Evolutionary conservation across 164 flowering plant genomes (phyloP).

Genomic region (Piper longum): DNA sequence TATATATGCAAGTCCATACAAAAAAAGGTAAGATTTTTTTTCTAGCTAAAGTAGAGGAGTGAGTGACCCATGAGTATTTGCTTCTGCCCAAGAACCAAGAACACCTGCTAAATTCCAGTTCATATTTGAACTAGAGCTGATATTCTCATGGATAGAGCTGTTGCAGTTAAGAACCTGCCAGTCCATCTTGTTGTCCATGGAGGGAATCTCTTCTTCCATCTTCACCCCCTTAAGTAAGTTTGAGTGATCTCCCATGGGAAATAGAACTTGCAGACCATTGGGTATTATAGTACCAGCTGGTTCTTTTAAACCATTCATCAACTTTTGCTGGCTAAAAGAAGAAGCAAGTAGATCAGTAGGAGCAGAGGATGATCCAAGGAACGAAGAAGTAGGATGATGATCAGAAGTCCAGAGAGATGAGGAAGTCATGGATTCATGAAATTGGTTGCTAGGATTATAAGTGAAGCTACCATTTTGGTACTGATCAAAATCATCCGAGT

Average conservation of each 20-base stretch:
- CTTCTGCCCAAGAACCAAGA: constrained; percentile 17
- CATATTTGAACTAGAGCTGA: constrained; percentile 30
- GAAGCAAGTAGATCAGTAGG: constrained; percentile 19
- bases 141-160: constrained; percentile 23
- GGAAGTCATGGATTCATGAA: constrained; percentile 19
- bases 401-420: constrained; percentile 16
- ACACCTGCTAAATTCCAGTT: constrained; percentile 24
- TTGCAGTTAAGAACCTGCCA: constrained; percentile 12
- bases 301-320: constrained; percentile 13
- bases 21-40: not conserved
- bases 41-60: constrained; percentile 16
- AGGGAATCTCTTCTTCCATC: constrained; percentile 21
- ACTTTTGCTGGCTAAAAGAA: constrained; percentile 16
- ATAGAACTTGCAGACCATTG: constrained; percentile 17
- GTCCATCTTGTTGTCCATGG: constrained; percentile 7
- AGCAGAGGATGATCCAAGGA: constrained; percentile 29
- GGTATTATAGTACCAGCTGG: not conserved
- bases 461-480: constrained; percentile 6
- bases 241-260: constrained; percentile 21
- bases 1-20: too few relatives aligned
- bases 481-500: constrained; percentile 2
- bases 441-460: constrained; percentile 11
- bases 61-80: constrained; percentile 10
- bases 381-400: constrained; percentile 15
- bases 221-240: constrained; percentile 24